Evolutionary conservation across 164 flowering plant species (phyloP), one percentile per base, ranked within the genome.

Genomic region (Stephania cephalantha): DNA sequence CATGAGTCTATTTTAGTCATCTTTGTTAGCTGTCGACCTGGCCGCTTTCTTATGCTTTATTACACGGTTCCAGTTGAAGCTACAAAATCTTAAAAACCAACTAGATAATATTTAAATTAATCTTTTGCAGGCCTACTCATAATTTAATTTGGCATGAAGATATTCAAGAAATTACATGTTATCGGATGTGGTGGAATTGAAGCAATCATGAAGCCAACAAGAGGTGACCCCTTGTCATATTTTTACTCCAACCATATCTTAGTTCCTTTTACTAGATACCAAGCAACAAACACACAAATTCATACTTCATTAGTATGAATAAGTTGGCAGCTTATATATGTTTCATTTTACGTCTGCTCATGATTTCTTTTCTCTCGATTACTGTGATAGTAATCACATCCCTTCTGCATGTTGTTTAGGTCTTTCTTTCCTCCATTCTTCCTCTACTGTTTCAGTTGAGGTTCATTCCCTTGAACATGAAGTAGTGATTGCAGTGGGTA

Each of bases 401-500:
- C 18, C 29, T 73, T 46, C 58, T 58, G 83, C 81, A 81, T 82
- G 91, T 81, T 72, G 70, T 35, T 35, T 76, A 53, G 72, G 77
- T 70, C 68, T 70, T 75, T 79, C 83, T 31, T 81, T 76, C 71
- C 66, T 82, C 69, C 87, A 85, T 79, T 84, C 88, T 9, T 76
- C 82, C 0, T 53, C 82, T 5, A 80, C 80, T 77, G 6, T 73
- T 44, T 48, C 85, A 1, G 81, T 88, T 68, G 88, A 91, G 85
- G 91, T 87, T 76, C 82, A 85, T 79, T 83, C 91, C 22, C 82
- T 71, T 75, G 94, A 94, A 77, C 87, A 93, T 61, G 97, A 94
- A 81, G 92, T 96, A 4, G 91, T 91, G 75, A 91, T 94, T 86
- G 99, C 98, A 68, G 74, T 96, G 65, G 99, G 99, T 71, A 92